Evolutionary conservation across 1,284 basidiomycete species (phyloP), one percentile per base, ranked within the genome.

Genomic region (Nidula niveotomentosa): DNA sequence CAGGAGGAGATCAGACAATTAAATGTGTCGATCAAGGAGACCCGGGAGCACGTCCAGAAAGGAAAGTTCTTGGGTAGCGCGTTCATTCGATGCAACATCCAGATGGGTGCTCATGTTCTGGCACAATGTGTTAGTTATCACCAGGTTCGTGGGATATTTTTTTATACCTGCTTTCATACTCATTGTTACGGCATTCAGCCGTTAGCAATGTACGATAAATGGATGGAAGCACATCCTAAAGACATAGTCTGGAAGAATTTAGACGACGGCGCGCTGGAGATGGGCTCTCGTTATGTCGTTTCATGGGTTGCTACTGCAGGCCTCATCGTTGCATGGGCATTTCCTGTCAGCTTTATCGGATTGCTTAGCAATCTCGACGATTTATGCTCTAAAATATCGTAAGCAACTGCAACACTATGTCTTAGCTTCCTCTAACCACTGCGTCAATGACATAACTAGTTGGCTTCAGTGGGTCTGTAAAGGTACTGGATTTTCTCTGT

Each of bases 51-150:
- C n/a, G n/a, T n/a, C n/a, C n/a, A n/a, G n/a, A n/a, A 80, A 58
- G 77, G 80, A 10, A 80, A 78, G 55, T 86, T 88, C 23, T 63
- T 85, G 48, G 85, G 85, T 15, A 84, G 81, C 53, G 85, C 81
- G 0, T 94, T 94, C 70, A 85, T 94, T 58, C 81, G 88, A 51
- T 93, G 91, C 75, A 86, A 91, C 67, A 78, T 86, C 52, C 91
- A 93, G 69, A 83, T 91, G 60, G 90, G 87, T 8, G 88, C 88
- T 2, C 87, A 90, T 67, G 83, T 90, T 59, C 81, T 89, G 17
- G 79, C 78, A 1, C 84, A 86, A 64, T 83, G 80, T 57, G 67
- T 86, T 45, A 76, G 79, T 46, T 80, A 86, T 63, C 81, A 86
- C 60, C 72, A 81, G 65, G 77, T 77, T 57, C 49, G 67, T 59